phyloP scores from a whole-genome alignment of 306 rosid species.

The Lathyrus sativus region DNA sequence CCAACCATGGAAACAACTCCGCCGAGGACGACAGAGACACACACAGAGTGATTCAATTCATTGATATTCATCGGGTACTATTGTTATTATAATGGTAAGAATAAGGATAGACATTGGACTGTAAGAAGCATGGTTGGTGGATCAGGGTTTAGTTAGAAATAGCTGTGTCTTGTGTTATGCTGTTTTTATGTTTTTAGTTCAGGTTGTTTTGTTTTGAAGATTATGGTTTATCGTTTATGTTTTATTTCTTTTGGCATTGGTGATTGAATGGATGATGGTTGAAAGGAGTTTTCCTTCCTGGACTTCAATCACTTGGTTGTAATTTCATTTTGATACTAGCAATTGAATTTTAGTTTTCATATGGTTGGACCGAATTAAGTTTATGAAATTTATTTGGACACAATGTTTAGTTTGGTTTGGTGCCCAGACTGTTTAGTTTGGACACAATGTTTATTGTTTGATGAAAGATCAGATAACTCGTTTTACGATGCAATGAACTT shows the following conservation, averaged over 20 bases:
- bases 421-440: slow-evolving; percentile 5
- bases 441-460: background rate
- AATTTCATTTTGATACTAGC: slow-evolving; percentile 2
- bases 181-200: background rate
- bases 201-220: background rate
- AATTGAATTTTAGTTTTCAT: slow-evolving; percentile 14
- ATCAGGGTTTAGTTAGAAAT: background rate
- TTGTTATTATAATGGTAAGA: too few species aligned
- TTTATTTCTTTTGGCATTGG: slow-evolving; percentile 28
- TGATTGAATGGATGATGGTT: slow-evolving; percentile 45
- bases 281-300: slow-evolving; percentile 34
- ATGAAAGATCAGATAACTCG: background rate
- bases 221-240: slow-evolving; percentile 14
- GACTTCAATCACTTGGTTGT: slow-evolving; percentile 47
- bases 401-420: background rate
- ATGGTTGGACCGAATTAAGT: slow-evolving; percentile 11
- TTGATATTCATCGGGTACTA: background rate
- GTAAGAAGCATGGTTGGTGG: slow-evolving; percentile 5
- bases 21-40: slow-evolving; percentile 11
- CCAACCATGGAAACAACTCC: slow-evolving; percentile 42
- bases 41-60: slow-evolving; percentile 17
- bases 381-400: slow-evolving; percentile 1
- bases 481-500: background rate
- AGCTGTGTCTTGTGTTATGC: background rate
- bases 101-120: background rate